Evolutionary conservation across 2,329 filamentous ascomycete genomes (phyloP).

Genomic region (Arthrobotrys musiformis): DNA sequence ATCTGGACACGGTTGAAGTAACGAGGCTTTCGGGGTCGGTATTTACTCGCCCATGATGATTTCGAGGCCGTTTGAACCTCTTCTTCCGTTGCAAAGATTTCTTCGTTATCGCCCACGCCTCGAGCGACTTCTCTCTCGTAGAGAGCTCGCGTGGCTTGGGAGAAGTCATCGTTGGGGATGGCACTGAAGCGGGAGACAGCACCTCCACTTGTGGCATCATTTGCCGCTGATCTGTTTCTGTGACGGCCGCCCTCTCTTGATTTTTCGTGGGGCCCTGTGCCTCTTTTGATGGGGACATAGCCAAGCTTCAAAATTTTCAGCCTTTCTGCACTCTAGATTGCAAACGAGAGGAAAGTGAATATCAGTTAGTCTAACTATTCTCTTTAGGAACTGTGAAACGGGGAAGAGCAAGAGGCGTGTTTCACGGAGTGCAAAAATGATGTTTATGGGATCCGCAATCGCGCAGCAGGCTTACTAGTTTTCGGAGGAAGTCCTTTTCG

Average conservation of each 20-base stretch:
- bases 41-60: constrained; percentile 83
- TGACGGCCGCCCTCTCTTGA: constrained; percentile 60
- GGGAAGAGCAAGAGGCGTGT: not conserved
- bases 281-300: constrained; percentile 72
- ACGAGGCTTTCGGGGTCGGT: constrained; percentile 87
- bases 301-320: constrained; percentile 73
- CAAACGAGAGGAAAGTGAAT: not conserved
- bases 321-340: constrained; percentile 67
- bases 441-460: not conserved
- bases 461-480: constrained; percentile 64
- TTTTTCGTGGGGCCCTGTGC: constrained; percentile 62
- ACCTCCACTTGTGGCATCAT: constrained; percentile 54
- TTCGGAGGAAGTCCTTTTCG: constrained; percentile 70
- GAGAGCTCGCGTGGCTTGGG: constrained; percentile 84
- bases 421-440: constrained; percentile 21
- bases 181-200: constrained; percentile 74
- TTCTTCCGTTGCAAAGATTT: constrained; percentile 93
- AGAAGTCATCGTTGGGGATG: constrained; percentile 79
- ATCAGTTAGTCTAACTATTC: not conserved
- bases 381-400: no score
- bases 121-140: constrained; percentile 93
- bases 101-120: constrained; percentile 91
- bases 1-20: constrained; percentile 99
- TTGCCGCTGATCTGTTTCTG: constrained; percentile 54
- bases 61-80: constrained; percentile 72